phyloP scores from a whole-genome alignment of 148 eudicot species.

The Chenopodium quinoa region DNA sequence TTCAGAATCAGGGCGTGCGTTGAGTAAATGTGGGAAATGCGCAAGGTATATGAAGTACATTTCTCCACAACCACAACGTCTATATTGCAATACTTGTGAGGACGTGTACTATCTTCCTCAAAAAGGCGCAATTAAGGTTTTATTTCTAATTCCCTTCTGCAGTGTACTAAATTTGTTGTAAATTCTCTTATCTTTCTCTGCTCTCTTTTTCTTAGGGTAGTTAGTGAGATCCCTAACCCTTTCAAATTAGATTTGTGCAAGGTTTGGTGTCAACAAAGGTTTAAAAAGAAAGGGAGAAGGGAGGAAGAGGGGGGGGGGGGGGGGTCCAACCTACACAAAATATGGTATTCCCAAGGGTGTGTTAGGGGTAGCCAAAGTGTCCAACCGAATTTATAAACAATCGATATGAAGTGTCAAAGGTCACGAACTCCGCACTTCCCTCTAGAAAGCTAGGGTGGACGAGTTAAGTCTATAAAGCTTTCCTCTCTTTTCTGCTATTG shows the following conservation, averaged over 20 bases:
- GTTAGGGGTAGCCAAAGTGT: too few relatives aligned
- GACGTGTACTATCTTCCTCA: conserved; percentile 94
- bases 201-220: background rate
- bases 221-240: background rate
- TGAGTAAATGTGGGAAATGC: conserved; percentile 94
- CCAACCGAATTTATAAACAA: too few relatives aligned
- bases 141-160: background rate
- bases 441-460: background rate
- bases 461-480: background rate
- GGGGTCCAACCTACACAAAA: background rate
- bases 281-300: background rate
- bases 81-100: conserved; percentile 82
- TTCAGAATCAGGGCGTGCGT: conserved; percentile 77
- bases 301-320: background rate
- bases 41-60: conserved; percentile 89
- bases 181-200: background rate
- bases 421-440: background rate
- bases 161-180: background rate
- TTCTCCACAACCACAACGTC: conserved; percentile 68
- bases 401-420: background rate
- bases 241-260: background rate
- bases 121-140: conserved; percentile 81
- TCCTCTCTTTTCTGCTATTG: background rate
- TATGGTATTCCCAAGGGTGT: background rate
- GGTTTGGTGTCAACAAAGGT: background rate